Percentiles rank a stretch among this genome's conserved stretches.
phyloP scores from a whole-genome alignment of 2,329 filamentous ascomycete genomes.

The Verticillium dahliae region DNA sequence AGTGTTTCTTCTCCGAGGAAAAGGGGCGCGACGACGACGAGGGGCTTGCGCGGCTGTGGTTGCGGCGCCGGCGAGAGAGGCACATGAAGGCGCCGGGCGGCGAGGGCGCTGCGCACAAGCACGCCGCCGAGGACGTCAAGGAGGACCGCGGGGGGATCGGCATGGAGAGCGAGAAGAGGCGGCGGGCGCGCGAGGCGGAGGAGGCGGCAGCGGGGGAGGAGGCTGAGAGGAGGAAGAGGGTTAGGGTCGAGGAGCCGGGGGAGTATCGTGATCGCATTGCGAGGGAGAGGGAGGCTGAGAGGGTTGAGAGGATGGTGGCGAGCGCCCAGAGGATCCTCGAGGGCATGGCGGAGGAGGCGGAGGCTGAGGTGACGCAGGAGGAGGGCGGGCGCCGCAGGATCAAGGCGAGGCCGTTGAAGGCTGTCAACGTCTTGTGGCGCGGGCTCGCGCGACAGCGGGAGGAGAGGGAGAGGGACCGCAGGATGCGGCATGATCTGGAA shows the following conservation, averaged over 20 bases:
- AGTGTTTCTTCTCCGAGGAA: conserved; percentile 1
- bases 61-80: conserved; percentile 24
- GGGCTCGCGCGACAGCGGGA: conserved; percentile 64
- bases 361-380: conserved; percentile 14
- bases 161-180: conserved; percentile 74
- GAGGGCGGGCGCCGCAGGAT: conserved; percentile 18
- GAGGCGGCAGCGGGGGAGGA: conserved; percentile 27
- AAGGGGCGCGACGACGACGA: conserved; percentile 13
- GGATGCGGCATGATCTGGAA: conserved; percentile 60
- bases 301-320: conserved; percentile 62
- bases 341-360: conserved; percentile 56
- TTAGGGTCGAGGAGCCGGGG: conserved; percentile 51
- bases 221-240: conserved; percentile 51
- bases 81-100: conserved; percentile 41
- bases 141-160: conserved; percentile 80
- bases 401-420: conserved; percentile 48
- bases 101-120: no score
- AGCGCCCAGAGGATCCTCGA: conserved; percentile 82
- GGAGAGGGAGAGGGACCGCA: conserved; percentile 60
- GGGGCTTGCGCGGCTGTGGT: conserved; percentile 12
- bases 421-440: conserved; percentile 74
- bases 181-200: conserved; percentile 61
- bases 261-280: conserved; percentile 70
- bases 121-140: no score
- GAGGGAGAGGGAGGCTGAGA: conserved; percentile 61